Evolutionary conservation across 345 rosid genomes (phyloP), one percentile per base, ranked within the genome.

Genomic region (Citrus australasica): DNA sequence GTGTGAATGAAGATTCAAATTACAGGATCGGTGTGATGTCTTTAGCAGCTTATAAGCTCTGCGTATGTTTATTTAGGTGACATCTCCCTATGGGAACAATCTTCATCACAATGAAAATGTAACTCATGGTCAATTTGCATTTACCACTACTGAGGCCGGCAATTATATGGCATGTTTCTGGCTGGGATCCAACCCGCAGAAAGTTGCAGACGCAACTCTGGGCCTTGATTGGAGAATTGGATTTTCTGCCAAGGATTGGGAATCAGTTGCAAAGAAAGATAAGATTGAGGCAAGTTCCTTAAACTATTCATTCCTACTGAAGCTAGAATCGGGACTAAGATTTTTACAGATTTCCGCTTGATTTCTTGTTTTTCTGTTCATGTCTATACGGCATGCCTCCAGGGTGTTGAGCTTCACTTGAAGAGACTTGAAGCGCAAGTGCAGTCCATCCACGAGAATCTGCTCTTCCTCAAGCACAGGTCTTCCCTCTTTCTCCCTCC

Each of bases 241-340:
- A 72, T 90, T 94, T 17, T 91, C 95, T 1, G 93, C 99, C 5
- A 94, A 94, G 87, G 98, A 96, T 83, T 96, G 99, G 99, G 97
- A 93, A 21, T 90, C 98, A 40, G 95, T 95, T 78, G 98, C 97
- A 6, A 94, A 78, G 82, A 94, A 92, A 76, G 97, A 96, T 81
- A 92, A 96, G 83, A 91, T 96, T 55, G 97, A 96, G 97, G 97
- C 83, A 76, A 83, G 91, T 65, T 76, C 74, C 73, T 24, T 42
- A 21, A 56, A 51, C 63, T 10, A 56, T 42, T n/a, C 14, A 27
- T 42, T 46, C 46, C 53, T 37, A 60, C n/a, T 67, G 35, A 59
- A 42, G 63, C 58, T 27, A 28, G 21, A 27, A 56, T 7, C 35
- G n/a, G 4, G 48, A 75, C 35, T 13, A n/a, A 24, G 53, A 19